Base-by-base conservation (phyloP, 768 basidiomycete genomes). In the Boletellus sp. region DNA sequence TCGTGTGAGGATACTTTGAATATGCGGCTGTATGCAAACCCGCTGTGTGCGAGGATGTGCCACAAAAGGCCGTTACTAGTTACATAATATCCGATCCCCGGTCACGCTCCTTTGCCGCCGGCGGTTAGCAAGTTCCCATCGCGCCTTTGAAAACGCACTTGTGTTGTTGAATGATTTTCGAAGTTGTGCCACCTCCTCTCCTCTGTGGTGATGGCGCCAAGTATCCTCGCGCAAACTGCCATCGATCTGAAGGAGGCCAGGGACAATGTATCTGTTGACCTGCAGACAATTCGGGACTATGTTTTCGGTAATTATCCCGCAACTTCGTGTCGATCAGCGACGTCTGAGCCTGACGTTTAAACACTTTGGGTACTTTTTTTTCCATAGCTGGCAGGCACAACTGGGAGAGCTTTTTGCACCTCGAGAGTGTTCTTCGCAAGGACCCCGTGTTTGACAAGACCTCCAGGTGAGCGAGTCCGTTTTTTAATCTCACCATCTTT, bases 401-500 rank as follows among this genome's bases (percentile, higher is more conserved):
- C 42, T 87, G 81, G 83, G 61, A 75, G n/a, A 73, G 61, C 35
- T 76, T 74, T 33, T 51, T 72, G 20, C 67, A 66, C 22, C 63
- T 87, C 1, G 70, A 78, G 11, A 50, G 61, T 1, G 54, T 82
- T 10, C 59, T 89, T 41, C 67, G 76, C 32, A 67, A 68, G 8
- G 86, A 88, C 48, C 75, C 79, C 0, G 62, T 73, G 13, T 86
- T 87, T 46, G 77, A 84, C 62, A 85, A 84, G 60, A 70, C 76
- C 1, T 58, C 69, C 26, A 77, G 77, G 85, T 84, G 48, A 46
- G 58, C 32, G 16, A 13, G 10, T n/a, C 12, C 26, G 11, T 22
- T 12, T 15, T 4, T 20, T 22, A 3, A 16, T 17, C 4, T 23
- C 17, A 6, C 22, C 45, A 24, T 43, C 17, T 26, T 26, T 8